Base-by-base conservation (phyloP, 495 filamentous ascomycete genomes). In the Neurospora sp. region DNA sequence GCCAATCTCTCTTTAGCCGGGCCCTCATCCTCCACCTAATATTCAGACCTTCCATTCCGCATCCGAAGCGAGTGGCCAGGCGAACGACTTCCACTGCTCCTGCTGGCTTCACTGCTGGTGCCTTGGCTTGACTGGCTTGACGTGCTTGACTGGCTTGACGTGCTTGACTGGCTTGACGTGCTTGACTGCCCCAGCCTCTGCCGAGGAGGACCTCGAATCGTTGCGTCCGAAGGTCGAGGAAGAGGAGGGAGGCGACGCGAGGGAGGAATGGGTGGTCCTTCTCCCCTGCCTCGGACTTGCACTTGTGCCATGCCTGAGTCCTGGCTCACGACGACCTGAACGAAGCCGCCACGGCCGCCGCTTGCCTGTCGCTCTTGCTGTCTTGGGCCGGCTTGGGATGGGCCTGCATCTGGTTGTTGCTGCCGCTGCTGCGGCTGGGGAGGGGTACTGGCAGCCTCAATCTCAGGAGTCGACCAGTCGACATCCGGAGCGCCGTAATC, bases 231-330 rank as follows among this genome's bases (percentile, higher is more conserved):
- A 0, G 54, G 54, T 0, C 54, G 28, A 4, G 54, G 54, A 2
- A 62, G 28, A 2, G 54, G 24, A 9, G 54, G 54, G 0, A 62
- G 24, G 2, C 54, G 54, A 17, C 11, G 54, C 13, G 54, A 31
- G 0, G 6, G 28, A 31, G 54, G 24, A 4, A 62, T 34, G 0
- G 7, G 0, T 3, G 34, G 54, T 8, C 13, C 54, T 17, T 19
- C 21, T 0, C 0, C 24, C 0, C 28, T 19, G 13, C 28, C 54
- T 2, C 0, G 6, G 0, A 62, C 54, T 1, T 9, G 38, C 9
- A 39, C 37, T 10, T 38, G 37, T 2, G 37, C 37, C 37, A 38
- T 1, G 37, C 37, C 37, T 38, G 37, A 38, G 9, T 38, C 37
- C 9, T 38, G 9, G 37, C 37, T 38, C 1, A 38, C 37, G 9